Evolutionary conservation across 352 stramenopile species (phyloP), one percentile per base, ranked within the genome.

Genomic region (Aphanomyces stellatus): DNA sequence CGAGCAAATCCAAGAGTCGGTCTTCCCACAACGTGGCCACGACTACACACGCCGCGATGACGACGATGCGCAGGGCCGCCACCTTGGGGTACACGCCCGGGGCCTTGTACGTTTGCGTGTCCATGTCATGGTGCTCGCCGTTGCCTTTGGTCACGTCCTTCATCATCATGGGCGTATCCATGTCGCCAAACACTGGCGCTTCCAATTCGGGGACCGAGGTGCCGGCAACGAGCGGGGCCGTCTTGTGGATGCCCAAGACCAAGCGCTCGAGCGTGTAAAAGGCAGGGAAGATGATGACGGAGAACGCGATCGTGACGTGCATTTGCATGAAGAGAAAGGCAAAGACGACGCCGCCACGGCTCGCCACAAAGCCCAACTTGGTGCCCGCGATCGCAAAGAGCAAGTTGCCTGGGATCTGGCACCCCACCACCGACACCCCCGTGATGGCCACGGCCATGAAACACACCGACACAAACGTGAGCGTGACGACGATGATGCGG

Each of bases 381-480:
- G 59, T 55, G 7, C 51, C 60, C 7, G 49, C 42, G 31, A 72
- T 71, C 22, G 67, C 22, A 51, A 72, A 72, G 17, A 72, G 67
- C 25, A 72, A 48, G 55, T 72, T 72, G 30, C 67, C 67, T 0
- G 57, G 51, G 37, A 72, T 72, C 28, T 72, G 67, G 51, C 67
- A 72, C 22, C 67, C 67, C 5, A 72, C 63, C 22, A 48, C 28
- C 19, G 33, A 62, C 28, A 71, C 48, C 13, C 67, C 67, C 5
- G 42, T 30, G 37, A 69, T 55, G 24, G 67, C 34, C 35, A 72
- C 42, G 28, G 51, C 22, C 4, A 72, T 22, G 41, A 72, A 72
- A 8, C 72, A 37, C 46, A 71, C 88, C 55, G 86, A 94, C 40
- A 85, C 69, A 40, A 88, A 75, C 3, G 61, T 73, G 30, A 90